A percentile compares a stretch with the other conserved stretches of the same genome.
Conservation (phyloP, 1,139 yeast species). For the Candida gigantensis region DNA sequence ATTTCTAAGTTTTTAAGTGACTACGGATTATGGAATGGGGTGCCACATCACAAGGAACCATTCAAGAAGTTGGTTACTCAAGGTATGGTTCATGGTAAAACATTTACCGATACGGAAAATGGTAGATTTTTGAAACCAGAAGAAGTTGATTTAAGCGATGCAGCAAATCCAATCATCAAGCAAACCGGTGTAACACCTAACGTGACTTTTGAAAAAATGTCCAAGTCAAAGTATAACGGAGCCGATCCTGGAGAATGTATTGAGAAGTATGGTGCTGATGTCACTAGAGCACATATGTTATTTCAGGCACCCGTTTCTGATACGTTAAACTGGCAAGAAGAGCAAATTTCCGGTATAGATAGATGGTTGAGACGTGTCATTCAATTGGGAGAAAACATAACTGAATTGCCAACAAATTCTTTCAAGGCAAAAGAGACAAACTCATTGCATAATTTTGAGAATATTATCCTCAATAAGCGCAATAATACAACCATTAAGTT, state of each 20-base stretch:
- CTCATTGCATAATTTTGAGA: conserved; percentile 3
- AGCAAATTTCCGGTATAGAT: conserved; percentile 80
- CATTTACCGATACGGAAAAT: conserved; percentile 68
- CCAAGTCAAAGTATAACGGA: conserved; percentile 92
- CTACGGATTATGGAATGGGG: conserved; percentile 53
- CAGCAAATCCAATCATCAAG: conserved; percentile 46
- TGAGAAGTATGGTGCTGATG: conserved; percentile 84
- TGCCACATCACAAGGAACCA: conserved; percentile 66
- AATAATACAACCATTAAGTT: conserved; percentile 21
- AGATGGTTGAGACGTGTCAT: conserved; percentile 78
- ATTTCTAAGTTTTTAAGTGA: conserved; percentile 74
- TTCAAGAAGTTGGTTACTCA: conserved; percentile 79
- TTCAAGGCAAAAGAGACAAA: not conserved
- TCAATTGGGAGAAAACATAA: conserved; percentile 31
- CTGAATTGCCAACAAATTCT: conserved; percentile 3
- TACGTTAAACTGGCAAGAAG: conserved; percentile 85
- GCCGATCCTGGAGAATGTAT: conserved; percentile 86
- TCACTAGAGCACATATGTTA: conserved; percentile 89
- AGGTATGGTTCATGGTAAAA: conserved; percentile 97
- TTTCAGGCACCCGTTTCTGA: conserved; percentile 91
- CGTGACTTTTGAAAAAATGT: conserved; percentile 84
- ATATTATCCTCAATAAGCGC: conserved; percentile 26
- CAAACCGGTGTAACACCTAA: conserved; percentile 53
- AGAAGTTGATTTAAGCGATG: conserved; percentile 50
- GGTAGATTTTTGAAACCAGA: conserved; percentile 78